Conservation (phyloP, 345 rosid genomes). For the Populus davidiana region DNA sequence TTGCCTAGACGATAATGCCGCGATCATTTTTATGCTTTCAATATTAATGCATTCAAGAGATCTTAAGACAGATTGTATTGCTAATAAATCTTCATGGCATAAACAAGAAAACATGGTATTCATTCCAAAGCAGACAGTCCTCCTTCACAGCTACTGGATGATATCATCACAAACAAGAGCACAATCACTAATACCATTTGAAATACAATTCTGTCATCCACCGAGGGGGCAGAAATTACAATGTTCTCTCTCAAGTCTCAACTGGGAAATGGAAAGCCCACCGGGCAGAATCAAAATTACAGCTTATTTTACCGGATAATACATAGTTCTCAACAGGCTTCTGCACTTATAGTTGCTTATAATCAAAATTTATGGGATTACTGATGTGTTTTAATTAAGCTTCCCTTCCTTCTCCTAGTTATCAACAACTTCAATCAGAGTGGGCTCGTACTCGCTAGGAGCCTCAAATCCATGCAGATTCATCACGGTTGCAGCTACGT, state of each 20-base stretch:
- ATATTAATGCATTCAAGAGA: too few relatives aligned
- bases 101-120: too few relatives aligned
- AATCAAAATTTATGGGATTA: neutral
- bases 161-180: neutral
- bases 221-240: neutral
- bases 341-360: conserved; percentile 8
- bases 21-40: too few relatives aligned
- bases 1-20: too few relatives aligned
- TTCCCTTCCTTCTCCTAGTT: conserved; percentile 7
- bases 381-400: too few relatives aligned
- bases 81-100: too few relatives aligned
- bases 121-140: too few relatives aligned
- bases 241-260: neutral
- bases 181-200: neutral
- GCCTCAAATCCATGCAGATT: conserved; percentile 90
- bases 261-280: neutral
- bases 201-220: neutral
- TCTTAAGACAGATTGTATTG: too few relatives aligned
- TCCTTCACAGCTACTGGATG: neutral
- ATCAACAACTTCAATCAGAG: conserved; percentile 73
- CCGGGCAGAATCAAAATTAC: neutral
- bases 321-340: neutral
- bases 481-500: conserved; percentile 94
- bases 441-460: conserved; percentile 77
- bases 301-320: conserved; percentile 2